These are phyloP conservation scores for Cercospora citrullina DNA, from an alignment of 2,329 filamentous ascomycete species.

Conservation along the genomic window DNA sequence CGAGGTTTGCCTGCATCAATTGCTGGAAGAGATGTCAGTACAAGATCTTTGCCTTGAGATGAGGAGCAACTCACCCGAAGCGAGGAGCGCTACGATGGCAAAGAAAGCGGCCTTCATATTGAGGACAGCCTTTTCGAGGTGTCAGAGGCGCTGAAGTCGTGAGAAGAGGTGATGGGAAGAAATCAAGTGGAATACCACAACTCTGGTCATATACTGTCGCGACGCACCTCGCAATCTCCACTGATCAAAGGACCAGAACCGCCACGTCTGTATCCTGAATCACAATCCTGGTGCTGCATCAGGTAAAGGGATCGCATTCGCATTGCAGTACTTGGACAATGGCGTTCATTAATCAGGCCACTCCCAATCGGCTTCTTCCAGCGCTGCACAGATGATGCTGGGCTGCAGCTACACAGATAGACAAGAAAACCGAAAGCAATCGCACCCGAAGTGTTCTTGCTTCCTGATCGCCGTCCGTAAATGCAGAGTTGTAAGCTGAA, in stretches of 20 bases:
- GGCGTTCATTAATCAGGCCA: background rate
- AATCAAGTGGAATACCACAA: background rate
- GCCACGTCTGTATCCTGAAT: background rate
- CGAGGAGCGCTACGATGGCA: background rate
- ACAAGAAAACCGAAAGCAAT: background rate
- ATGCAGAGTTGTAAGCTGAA: background rate
- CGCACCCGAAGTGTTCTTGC: background rate
- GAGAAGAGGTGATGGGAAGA: background rate
- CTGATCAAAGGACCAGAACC: background rate
- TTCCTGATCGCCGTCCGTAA: background rate
- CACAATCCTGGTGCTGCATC: conserved; percentile 2
- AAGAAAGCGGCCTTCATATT: background rate
- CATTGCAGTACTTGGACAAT: background rate
- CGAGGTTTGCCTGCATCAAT: background rate
- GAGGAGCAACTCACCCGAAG: background rate
- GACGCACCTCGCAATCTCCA: background rate
- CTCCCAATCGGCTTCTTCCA: background rate
- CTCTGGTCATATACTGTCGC: background rate
- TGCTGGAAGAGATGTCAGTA: background rate
- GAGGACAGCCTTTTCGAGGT: background rate
- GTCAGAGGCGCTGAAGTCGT: background rate
- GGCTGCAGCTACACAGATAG: background rate
- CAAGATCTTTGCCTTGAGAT: background rate
- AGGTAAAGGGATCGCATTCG: background rate
- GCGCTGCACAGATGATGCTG: background rate